Evolutionary conservation across 495 filamentous ascomycete genomes (phyloP).

Genomic region (Hyphodiscus hymeniophilus): DNA sequence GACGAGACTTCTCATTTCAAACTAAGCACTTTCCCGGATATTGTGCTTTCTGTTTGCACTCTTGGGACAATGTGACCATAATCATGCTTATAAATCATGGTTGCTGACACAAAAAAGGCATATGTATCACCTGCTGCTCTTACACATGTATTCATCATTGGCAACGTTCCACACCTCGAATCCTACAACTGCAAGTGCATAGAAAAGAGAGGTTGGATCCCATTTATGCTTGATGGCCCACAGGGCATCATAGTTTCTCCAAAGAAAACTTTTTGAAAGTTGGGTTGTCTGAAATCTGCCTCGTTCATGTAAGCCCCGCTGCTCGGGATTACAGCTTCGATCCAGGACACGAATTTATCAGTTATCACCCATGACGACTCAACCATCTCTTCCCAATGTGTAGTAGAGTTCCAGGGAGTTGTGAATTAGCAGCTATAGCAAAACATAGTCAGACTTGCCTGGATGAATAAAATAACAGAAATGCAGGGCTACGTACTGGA

Average conservation of each 20-base stretch:
- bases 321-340: conserved; percentile 21
- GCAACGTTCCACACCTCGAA: conserved; percentile 45
- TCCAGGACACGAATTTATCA: conserved; percentile 28
- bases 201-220: conserved; percentile 51
- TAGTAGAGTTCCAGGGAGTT: conserved; percentile 33
- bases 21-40: too few species aligned
- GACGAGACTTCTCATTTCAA: too few species aligned
- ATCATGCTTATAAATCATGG: too few species aligned
- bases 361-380: conserved; percentile 28
- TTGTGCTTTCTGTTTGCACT: too few species aligned
- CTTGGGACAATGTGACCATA: too few species aligned
- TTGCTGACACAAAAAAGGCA: too few species aligned
- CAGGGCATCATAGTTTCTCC: conserved; percentile 40
- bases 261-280: conserved; percentile 42
- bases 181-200: conserved; percentile 49
- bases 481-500: too few species aligned
- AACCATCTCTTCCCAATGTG: conserved; percentile 23
- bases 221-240: conserved; percentile 39
- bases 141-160: background rate
- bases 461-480: too few species aligned
- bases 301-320: conserved; percentile 35
- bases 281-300: conserved; percentile 38
- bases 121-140: too few species aligned
- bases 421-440: conserved; percentile 16
- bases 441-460: too few species aligned